phyloP scores from a whole-genome alignment of 1,139 yeast genomes.

The Hyphopichia burtonii region DNA sequence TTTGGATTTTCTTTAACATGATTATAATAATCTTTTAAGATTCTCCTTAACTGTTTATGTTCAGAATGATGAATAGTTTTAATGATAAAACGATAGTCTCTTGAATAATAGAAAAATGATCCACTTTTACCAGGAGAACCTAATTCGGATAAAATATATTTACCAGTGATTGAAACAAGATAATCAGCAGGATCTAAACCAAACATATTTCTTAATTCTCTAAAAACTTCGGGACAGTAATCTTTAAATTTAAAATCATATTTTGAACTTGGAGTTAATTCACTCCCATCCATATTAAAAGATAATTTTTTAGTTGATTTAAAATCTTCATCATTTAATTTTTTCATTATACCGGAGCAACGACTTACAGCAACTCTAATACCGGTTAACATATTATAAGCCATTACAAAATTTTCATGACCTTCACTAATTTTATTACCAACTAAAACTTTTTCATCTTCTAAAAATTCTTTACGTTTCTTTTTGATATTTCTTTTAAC shows the following conservation, averaged over 20 bases:
- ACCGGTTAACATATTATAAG: conserved; percentile 96
- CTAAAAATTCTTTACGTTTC: conserved; percentile 41
- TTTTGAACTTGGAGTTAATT: conserved; percentile 86
- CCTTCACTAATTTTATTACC: conserved; percentile 90
- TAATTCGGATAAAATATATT: conserved; percentile 85
- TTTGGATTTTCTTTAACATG: conserved; percentile 86
- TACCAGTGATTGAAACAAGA: conserved; percentile 86
- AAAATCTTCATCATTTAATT: conserved; percentile 70
- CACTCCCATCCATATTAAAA: conserved; percentile 86
- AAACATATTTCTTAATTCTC: conserved; percentile 76
- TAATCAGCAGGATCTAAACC: conserved; percentile 96
- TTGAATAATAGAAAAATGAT: conserved; percentile 89
- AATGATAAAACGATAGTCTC: conserved; percentile 91
- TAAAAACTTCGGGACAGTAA: conserved; percentile 90
- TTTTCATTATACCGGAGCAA: conserved; percentile 82
- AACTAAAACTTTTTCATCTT: conserved; percentile 65
- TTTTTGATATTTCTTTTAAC: conserved; percentile 43
- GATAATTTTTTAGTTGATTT: conserved; percentile 71
- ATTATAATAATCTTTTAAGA: conserved; percentile 71
- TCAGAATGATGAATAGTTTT: conserved; percentile 95
- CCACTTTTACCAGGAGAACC: conserved; percentile 98
- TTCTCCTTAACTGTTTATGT: conserved; percentile 75
- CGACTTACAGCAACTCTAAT: conserved; percentile 92
- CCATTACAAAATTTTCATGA: conserved; percentile 89
- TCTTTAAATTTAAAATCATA: conserved; percentile 97